phyloP scores from a whole-genome alignment of 2,329 filamentous ascomycete species.

The Emydomyces testavorans region DNA sequence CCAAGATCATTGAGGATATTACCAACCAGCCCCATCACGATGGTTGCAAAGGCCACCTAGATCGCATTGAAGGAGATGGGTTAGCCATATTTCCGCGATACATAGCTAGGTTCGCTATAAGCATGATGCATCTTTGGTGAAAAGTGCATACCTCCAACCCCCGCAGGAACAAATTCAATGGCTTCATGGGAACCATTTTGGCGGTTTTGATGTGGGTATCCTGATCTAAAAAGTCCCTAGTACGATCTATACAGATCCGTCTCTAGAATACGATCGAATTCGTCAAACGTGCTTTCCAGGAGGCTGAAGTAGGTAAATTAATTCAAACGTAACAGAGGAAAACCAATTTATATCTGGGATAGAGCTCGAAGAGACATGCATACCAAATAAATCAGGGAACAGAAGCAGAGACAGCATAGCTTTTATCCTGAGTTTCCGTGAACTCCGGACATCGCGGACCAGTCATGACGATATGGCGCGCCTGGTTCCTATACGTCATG shows the following conservation, averaged over 20 bases:
- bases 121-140: not conserved
- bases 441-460: slow-evolving; percentile 4
- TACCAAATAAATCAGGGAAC: slow-evolving; percentile 3
- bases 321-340: not conserved
- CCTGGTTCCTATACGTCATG: slow-evolving; percentile 6
- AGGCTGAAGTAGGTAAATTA: not conserved
- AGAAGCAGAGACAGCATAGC: not conserved
- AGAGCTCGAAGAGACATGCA: not conserved
- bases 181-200: slow-evolving; percentile 32
- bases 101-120: not conserved
- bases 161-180: slow-evolving; percentile 32
- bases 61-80: not conserved
- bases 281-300: no score
- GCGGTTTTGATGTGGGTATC: slow-evolving; percentile 4
- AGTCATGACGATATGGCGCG: slow-evolving; percentile 1
- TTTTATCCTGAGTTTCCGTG: not conserved
- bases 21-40: slow-evolving; percentile 51
- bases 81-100: not conserved
- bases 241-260: not conserved
- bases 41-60: slow-evolving; percentile 49
- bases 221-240: not conserved
- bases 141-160: slow-evolving; percentile 29
- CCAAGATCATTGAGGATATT: slow-evolving; percentile 49
- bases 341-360: not conserved
- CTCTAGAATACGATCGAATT: not conserved